Percentiles rank a stretch among this genome's conserved stretches.
These are phyloP conservation scores for Tardiomyces digboiensis DNA, from an alignment of 1,139 yeast species.

Conservation along the genomic window DNA sequence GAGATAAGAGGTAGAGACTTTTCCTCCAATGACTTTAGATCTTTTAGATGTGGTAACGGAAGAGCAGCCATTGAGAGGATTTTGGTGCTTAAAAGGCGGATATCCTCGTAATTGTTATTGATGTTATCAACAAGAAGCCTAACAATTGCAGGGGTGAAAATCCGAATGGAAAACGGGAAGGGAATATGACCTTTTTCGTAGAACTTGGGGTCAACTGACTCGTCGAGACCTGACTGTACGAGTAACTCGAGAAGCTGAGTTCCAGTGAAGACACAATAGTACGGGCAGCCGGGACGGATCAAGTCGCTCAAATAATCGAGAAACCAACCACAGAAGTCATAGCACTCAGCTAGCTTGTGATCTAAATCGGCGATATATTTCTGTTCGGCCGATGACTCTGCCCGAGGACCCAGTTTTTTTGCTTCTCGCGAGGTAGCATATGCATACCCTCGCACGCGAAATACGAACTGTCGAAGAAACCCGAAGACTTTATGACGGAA, in stretches of 20 bases:
- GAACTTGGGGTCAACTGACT: constrained; percentile 27
- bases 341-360: constrained; percentile 14
- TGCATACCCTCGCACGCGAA: constrained; percentile 57
- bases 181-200: constrained; percentile 32
- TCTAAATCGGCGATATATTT: constrained; percentile 3
- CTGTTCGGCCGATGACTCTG: constrained; percentile 10
- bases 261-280: constrained; percentile 48
- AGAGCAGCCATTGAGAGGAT: constrained; percentile 43
- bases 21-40: constrained; percentile 23
- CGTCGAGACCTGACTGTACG: constrained; percentile 49
- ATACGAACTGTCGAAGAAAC: constrained; percentile 47
- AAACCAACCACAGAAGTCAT: constrained; percentile 36
- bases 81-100: constrained; percentile 44
- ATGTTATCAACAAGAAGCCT: constrained; percentile 50
- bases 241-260: constrained; percentile 40
- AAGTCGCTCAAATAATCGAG: constrained; percentile 32
- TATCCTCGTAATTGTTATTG: constrained; percentile 66
- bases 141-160: constrained; percentile 34
- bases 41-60: constrained; percentile 19
- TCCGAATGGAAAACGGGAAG: constrained; percentile 36
- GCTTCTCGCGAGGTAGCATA: constrained; percentile 44
- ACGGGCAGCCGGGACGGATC: constrained; percentile 59
- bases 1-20: constrained; percentile 38
- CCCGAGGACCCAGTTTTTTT: constrained; percentile 28
- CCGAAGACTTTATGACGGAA: constrained; percentile 56